Evolutionary conservation across 2,329 filamentous ascomycete genomes (phyloP).

Genomic region (Fusarium zealandicum): DNA sequence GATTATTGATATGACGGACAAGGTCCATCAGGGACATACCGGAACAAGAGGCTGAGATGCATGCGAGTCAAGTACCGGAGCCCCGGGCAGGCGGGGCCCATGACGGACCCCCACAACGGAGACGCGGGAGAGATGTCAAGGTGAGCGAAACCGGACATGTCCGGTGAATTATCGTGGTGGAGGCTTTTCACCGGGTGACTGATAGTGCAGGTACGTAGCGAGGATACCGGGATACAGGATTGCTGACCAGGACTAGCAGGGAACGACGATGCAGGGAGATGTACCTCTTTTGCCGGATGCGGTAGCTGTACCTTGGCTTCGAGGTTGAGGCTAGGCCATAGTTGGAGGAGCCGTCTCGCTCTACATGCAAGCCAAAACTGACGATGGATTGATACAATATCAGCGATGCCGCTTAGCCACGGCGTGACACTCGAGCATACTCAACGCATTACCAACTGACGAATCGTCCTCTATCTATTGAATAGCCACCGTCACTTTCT

Average conservation of each 20-base stretch:
- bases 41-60: slow-evolving; percentile 1
- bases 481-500: neutral
- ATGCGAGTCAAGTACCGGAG: slow-evolving; percentile 19
- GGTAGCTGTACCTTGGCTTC: slow-evolving; percentile 2
- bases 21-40: slow-evolving; percentile 12
- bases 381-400: slow-evolving; percentile 25
- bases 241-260: neutral
- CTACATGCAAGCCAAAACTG: slow-evolving; percentile 1
- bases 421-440: neutral
- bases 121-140: slow-evolving; percentile 19
- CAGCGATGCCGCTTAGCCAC: slow-evolving; percentile 15
- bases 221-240: slow-evolving; percentile 8
- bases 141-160: slow-evolving; percentile 15
- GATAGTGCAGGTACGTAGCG: neutral
- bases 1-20: slow-evolving; percentile 17
- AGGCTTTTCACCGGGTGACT: slow-evolving; percentile 16
- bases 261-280: neutral
- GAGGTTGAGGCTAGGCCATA: neutral
- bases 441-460: too few species aligned
- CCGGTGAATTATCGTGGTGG: slow-evolving; percentile 40
- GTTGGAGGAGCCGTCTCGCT: neutral
- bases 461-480: too few species aligned
- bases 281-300: neutral
- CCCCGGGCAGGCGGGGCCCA: slow-evolving; percentile 27
- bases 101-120: neutral